phyloP scores from a whole-genome alignment of 495 filamentous ascomycete species.

The Articulospora tetracladia region DNA sequence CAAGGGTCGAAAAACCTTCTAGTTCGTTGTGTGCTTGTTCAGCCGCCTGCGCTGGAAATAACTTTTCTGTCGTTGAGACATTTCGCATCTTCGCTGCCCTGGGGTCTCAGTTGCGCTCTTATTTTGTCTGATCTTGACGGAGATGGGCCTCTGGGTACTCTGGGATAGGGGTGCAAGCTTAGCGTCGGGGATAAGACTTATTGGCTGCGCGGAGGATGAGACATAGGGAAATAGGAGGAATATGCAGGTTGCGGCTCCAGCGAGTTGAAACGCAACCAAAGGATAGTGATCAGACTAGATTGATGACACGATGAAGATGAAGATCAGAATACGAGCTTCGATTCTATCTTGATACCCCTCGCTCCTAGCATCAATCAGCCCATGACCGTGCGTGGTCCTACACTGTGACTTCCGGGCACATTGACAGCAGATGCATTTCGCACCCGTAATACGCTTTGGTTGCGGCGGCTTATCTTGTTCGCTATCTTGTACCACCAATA shows the following conservation, averaged over 20 bases:
- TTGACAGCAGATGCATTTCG: too few species aligned
- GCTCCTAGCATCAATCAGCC: too few species aligned
- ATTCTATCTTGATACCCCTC: not conserved
- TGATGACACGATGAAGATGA: too few species aligned
- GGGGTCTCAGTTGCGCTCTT: not conserved
- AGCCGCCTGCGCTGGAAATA: too few species aligned
- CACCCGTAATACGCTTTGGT: not conserved
- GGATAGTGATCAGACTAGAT: too few species aligned
- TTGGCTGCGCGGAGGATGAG: too few species aligned
- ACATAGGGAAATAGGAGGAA: too few species aligned
- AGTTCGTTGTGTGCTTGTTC: too few species aligned
- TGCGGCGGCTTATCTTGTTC: not conserved
- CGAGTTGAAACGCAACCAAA: too few species aligned
- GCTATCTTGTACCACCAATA: not conserved
- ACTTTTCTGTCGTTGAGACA: not conserved
- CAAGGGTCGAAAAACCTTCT: not conserved
- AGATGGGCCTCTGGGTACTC: not conserved
- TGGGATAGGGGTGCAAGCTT: not conserved
- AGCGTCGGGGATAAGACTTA: not conserved
- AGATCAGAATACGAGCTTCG: not conserved
- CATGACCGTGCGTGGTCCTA: too few species aligned
- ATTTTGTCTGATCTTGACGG: not conserved
- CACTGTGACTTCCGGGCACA: too few species aligned
- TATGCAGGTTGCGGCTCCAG: too few species aligned
- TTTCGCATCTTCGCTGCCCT: not conserved